Percentiles rank a stretch among this genome's conserved stretches.
Conservation (phyloP, 192 early-diverging fungal species). For the Anaeromyces robustus region DNA sequence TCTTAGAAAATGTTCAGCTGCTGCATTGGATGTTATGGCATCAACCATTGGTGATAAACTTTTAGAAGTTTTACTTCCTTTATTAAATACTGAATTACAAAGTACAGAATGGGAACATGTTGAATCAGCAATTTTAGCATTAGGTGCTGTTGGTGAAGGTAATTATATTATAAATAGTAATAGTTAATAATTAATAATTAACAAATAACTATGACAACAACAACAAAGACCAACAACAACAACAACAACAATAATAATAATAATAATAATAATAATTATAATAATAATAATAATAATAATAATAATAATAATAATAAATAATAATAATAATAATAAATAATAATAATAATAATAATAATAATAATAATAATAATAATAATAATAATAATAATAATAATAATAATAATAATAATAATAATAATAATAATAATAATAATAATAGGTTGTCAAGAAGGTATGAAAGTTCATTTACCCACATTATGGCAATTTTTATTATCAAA, state of each 20-base stretch:
- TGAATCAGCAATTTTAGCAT: constrained; percentile 89
- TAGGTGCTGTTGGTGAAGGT: constrained; percentile 95
- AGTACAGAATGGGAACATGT: constrained; percentile 76
- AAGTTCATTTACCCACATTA: constrained; percentile 70
- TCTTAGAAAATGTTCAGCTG: constrained; percentile 93
- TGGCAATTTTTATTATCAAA: constrained; percentile 71
- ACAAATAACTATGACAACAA: too few relatives aligned
- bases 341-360: too few relatives aligned
- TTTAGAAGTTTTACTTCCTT: constrained; percentile 69
- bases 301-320: background rate
- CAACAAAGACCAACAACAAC: too few relatives aligned
- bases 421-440: background rate
- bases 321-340: too few relatives aligned
- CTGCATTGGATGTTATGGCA: constrained; percentile 85
- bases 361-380: too few relatives aligned
- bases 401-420: background rate
- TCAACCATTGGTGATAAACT: constrained; percentile 74
- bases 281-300: too few relatives aligned
- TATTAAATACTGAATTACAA: constrained; percentile 65
- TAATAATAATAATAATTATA: background rate
- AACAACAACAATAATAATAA: too few relatives aligned
- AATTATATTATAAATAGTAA: too few relatives aligned
- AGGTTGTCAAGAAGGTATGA: constrained; percentile 77
- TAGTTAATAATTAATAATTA: too few relatives aligned
- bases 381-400: background rate